These are phyloP conservation scores for Byssothecium circinans DNA, from an alignment of 2,329 filamentous ascomycete genomes.

Conservation along the genomic window DNA sequence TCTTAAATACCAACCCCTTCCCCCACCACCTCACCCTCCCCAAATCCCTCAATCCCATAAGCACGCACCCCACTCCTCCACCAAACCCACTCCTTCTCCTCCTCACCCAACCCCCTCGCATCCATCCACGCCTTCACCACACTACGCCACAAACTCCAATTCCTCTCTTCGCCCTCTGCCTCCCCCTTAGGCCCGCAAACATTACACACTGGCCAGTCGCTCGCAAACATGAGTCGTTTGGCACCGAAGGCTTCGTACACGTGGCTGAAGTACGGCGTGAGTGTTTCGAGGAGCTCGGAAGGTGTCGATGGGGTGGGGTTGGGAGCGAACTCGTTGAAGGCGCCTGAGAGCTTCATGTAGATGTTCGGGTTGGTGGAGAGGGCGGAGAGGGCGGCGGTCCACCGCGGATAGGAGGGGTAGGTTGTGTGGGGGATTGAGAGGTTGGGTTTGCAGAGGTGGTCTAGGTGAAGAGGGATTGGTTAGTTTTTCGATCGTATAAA, in stretches of 20 bases:
- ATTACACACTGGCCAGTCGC: constrained; percentile 92
- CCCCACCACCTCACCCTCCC: neutral
- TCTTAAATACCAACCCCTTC: neutral
- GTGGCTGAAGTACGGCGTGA: constrained; percentile 71
- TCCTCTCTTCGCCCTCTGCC: constrained; percentile 48
- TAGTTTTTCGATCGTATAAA: too few species aligned
- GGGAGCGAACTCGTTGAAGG: constrained; percentile 74
- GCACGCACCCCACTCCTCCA: constrained; percentile 70
- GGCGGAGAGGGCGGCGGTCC: constrained; percentile 68
- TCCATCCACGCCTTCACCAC: constrained; percentile 69
- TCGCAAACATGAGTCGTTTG: constrained; percentile 80
- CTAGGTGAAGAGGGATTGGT: constrained; percentile 46
- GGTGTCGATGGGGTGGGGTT: constrained; percentile 29
- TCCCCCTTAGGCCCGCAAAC: constrained; percentile 55
- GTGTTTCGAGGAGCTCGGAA: constrained; percentile 58
- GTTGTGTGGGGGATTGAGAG: constrained; percentile 56
- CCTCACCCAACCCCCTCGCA: constrained; percentile 54
- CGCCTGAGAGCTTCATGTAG: constrained; percentile 93
- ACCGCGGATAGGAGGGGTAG: constrained; percentile 60
- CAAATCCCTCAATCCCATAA: constrained; percentile 53
- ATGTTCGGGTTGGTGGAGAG: constrained; percentile 66
- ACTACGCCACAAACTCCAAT: constrained; percentile 75
- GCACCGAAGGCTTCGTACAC: constrained; percentile 73
- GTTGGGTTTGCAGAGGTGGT: constrained; percentile 90
- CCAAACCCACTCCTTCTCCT: constrained; percentile 70